These are phyloP conservation scores for Infundibulicybe gibba DNA, from an alignment of 768 basidiomycete species.

Conservation along the genomic window DNA sequence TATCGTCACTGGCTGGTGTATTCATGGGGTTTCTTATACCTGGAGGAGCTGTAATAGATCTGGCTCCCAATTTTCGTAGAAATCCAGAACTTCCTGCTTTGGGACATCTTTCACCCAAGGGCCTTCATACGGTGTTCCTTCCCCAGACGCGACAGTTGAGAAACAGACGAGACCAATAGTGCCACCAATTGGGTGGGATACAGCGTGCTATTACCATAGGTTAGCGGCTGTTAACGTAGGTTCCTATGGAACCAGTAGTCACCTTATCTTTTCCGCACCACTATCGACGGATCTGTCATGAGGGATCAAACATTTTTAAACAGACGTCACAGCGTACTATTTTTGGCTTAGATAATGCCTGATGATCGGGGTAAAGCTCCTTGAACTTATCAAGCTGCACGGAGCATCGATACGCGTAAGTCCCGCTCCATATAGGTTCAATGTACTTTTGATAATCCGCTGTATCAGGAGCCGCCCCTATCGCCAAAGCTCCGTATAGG, in stretches of 20 bases:
- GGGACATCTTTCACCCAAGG: slow-evolving; percentile 14
- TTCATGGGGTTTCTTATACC: slow-evolving; percentile 4
- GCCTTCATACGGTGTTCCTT: slow-evolving; percentile 12
- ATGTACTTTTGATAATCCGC: slow-evolving; percentile 7
- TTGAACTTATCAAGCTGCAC: slow-evolving; percentile 40
- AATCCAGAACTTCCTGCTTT: slow-evolving; percentile 9
- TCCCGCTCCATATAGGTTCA: slow-evolving; percentile 37
- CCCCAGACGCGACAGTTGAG: slow-evolving; percentile 12
- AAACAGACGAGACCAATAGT: slow-evolving; percentile 16
- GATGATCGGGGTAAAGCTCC: slow-evolving; percentile 40
- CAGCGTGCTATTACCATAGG: slow-evolving; percentile 12
- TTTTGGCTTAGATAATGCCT: slow-evolving; percentile 37
- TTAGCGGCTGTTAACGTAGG: neutral
- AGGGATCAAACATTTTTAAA: too few species aligned
- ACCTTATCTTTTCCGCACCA: slow-evolving; percentile 53
- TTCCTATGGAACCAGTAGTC: slow-evolving; percentile 10
- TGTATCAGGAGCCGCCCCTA: neutral
- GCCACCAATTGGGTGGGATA: slow-evolving; percentile 19
- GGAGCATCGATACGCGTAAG: slow-evolving; percentile 42
- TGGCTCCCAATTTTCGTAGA: slow-evolving; percentile 17
- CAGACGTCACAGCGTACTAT: slow-evolving; percentile 31
- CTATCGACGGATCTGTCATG: slow-evolving; percentile 22
- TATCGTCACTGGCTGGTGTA: neutral
- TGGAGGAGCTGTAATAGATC: slow-evolving; percentile 12
- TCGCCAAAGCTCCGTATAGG: slow-evolving; percentile 9